A percentile compares a stretch with the other conserved stretches of the same genome.
Conservation (phyloP, 192 early-diverging fungal species). For the Diversispora epigaea region DNA sequence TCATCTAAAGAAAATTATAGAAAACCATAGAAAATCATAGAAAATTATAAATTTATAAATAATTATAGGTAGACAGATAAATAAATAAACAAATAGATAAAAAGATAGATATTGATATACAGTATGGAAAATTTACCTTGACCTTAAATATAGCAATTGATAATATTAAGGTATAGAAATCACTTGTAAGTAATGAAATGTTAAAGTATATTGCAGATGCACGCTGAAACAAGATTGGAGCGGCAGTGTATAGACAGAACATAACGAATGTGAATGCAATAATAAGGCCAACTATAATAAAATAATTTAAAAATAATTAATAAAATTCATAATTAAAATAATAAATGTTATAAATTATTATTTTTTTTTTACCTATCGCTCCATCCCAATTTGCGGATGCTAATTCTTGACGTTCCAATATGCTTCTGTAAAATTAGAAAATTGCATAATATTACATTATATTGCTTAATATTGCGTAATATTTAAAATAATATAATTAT, state of each 20-base stretch:
- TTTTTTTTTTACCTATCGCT: not conserved
- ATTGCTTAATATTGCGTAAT: not conserved
- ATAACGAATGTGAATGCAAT: conserved; percentile 66
- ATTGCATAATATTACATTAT: not conserved
- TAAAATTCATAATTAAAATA: not conserved
- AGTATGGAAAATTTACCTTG: too few relatives aligned
- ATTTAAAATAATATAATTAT: not conserved
- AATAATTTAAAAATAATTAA: not conserved
- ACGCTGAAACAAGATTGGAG: conserved; percentile 70
- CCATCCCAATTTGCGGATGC: conserved; percentile 43
- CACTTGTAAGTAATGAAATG: conserved; percentile 71
- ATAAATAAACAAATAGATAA: too few relatives aligned
- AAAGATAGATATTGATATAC: too few relatives aligned
- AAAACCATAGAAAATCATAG: too few relatives aligned
- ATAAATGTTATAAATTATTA: not conserved
- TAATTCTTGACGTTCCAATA: too few relatives aligned
- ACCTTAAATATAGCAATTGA: too few relatives aligned
- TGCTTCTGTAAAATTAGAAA: too few relatives aligned
- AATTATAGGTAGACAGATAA: too few relatives aligned
- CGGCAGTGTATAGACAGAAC: conserved; percentile 69
- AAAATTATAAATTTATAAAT: too few relatives aligned
- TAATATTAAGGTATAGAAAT: conserved; percentile 78
- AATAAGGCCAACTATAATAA: conserved; percentile 57
- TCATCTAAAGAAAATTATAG: too few relatives aligned
- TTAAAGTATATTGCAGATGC: conserved; percentile 78